Percentiles rank a stretch among this genome's conserved stretches.
phyloP scores from a whole-genome alignment of 169 alveolate species.

The Cyclospora cayetanensis region DNA sequence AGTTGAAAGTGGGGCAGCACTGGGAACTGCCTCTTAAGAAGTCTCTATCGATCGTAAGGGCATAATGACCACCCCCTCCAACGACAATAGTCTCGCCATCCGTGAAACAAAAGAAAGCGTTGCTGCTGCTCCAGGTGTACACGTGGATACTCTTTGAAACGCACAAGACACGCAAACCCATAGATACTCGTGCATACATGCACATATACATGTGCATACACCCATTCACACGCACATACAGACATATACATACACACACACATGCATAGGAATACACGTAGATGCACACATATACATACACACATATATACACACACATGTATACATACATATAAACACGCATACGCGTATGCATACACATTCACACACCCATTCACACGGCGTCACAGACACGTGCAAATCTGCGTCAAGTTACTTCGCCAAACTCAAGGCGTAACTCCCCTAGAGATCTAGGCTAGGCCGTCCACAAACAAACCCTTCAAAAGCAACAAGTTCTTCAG shows the following conservation, averaged over 20 bases:
- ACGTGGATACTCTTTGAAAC: slow-evolving; percentile 75
- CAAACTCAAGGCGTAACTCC: no score
- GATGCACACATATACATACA: not conserved
- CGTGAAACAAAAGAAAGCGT: slow-evolving; percentile 80
- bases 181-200: not conserved
- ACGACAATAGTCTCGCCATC: slow-evolving; percentile 78
- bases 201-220: not conserved
- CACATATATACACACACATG: not conserved
- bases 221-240: not conserved
- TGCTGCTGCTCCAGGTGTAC: slow-evolving; percentile 80
- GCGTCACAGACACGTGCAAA: no score
- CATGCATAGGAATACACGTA: not conserved
- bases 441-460: no score
- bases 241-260: slow-evolving; percentile 44
- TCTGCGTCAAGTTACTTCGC: no score
- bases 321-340: no score
- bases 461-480: no score
- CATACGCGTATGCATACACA: no score
- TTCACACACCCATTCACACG: no score
- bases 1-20: slow-evolving; percentile 73
- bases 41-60: slow-evolving; percentile 76
- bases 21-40: slow-evolving; percentile 66
- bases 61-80: slow-evolving; percentile 86
- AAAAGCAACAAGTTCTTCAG: no score
- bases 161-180: not conserved